phyloP scores from a whole-genome alignment of 75 land plant species.

The Picea glauca region DNA sequence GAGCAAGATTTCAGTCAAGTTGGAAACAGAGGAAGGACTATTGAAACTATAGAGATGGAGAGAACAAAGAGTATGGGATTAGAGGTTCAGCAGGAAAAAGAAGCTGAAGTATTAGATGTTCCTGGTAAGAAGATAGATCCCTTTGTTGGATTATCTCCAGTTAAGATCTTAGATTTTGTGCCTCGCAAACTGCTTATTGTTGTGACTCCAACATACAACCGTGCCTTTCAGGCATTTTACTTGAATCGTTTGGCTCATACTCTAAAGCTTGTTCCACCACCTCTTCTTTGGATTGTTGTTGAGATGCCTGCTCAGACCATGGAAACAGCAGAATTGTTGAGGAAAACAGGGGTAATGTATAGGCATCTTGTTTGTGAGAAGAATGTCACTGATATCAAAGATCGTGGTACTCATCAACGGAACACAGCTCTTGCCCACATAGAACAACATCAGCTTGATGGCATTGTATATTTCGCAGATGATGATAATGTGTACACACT shows the following conservation, averaged over 20 bases:
- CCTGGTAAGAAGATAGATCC: background rate
- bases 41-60: constrained; percentile 4
- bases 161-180: constrained; percentile 17
- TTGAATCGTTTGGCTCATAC: constrained; percentile 75
- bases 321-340: constrained; percentile 75
- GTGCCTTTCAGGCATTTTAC: constrained; percentile 78
- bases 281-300: constrained; percentile 88
- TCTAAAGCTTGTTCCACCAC: constrained; percentile 65
- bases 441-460: constrained; percentile 83
- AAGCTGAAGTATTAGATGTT: background rate
- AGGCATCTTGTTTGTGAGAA: constrained; percentile 73
- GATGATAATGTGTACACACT: constrained; percentile 75
- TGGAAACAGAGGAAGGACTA: background rate
- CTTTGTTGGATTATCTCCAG: background rate
- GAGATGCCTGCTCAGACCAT: constrained; percentile 67
- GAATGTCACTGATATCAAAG: constrained; percentile 59
- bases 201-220: constrained; percentile 74
- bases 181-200: constrained; percentile 65
- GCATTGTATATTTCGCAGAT: constrained; percentile 90
- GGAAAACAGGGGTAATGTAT: constrained; percentile 82
- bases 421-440: constrained; percentile 81
- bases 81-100: constrained; percentile 6
- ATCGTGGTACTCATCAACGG: constrained; percentile 59
- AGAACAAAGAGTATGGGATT: background rate
- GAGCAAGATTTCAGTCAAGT: constrained; percentile 8